Evolutionary conservation across 495 filamentous ascomycete genomes (phyloP), one percentile per base, ranked within the genome.

Genomic region (Xylaria bambusicola): DNA sequence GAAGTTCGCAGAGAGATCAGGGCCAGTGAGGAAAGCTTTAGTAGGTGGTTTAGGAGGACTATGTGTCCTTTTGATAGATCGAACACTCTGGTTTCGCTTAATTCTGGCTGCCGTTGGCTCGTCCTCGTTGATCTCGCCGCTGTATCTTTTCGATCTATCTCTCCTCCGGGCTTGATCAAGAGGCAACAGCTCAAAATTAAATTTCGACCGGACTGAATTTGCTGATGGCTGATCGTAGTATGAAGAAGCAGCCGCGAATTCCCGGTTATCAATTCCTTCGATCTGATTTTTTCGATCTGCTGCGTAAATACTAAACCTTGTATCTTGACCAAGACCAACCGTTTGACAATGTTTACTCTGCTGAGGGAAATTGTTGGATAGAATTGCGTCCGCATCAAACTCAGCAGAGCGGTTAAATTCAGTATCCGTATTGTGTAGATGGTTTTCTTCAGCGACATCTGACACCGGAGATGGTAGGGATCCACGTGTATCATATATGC

Each of bases 131-230:
- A 13, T 61, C 23, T 62, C 61, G 0, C 68, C 63, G n/a, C 49
- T 60, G 13, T 64, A 52, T 21, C 68, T 60, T 29, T 68, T 58
- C 21, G 26, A 1, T 38, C 61, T 68, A 18, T 68, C 54, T 41
- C 46, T 46, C 1, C 41, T 21, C 47, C 61, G 66, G 0, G 66
- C 66, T 23, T 59, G 44, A 0, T 58, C 53, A 2, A 71, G 66
- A 0, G 68, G 53, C 2, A 71, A 18, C 17, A 71, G 62, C 26
- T 65, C 59, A 10, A 68, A 68, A 1, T 61, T 31, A 20, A 71
- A 71, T 55, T 71, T 68, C 0, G 68, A 66, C 24, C 51, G 33
- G 0, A 47, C 27, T 2, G 65, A 47, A 21, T 38, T 23, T 0
- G 40, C 27, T n/a, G 56, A 63, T 7, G 38, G 40, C 1, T 40